These are phyloP conservation scores for Protomyces arabidopsidicola DNA, from an alignment of 1,139 yeast genomes.

Conservation along the genomic window DNA sequence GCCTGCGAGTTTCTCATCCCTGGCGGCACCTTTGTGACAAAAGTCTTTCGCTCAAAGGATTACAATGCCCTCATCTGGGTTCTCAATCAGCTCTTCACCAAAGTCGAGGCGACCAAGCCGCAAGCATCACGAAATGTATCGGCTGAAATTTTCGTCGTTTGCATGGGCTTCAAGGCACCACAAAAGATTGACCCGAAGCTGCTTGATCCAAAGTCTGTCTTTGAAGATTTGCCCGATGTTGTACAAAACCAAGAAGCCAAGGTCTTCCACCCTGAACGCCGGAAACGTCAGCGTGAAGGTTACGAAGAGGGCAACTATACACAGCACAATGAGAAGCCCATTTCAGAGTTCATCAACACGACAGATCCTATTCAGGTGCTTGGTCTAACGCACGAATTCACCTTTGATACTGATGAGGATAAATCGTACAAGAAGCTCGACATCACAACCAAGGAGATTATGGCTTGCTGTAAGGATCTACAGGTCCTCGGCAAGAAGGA, in stretches of 20 bases:
- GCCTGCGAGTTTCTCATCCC: conserved; percentile 90
- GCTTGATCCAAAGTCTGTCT: conserved; percentile 86
- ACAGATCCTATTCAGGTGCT: conserved; percentile 81
- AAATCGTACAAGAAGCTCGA: conserved; percentile 68
- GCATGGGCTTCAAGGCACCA: conserved; percentile 94
- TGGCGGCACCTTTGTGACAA: conserved; percentile 96
- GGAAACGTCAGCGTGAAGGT: conserved; percentile 88
- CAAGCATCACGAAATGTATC: conserved; percentile 95
- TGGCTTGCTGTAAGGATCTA: conserved; percentile 81
- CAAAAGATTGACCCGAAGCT: conserved; percentile 88
- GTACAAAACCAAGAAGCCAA: conserved; percentile 84
- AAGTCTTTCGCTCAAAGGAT: conserved; percentile 94
- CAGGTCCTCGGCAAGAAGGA: conserved; percentile 92
- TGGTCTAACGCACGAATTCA: conserved; percentile 60
- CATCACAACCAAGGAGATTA: conserved; percentile 68
- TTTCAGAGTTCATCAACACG: conserved; percentile 71
- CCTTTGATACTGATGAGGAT: conserved; percentile 31
- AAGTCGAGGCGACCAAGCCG: conserved; percentile 97
- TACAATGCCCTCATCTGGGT: conserved; percentile 97
- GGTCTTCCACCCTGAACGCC: conserved; percentile 88
- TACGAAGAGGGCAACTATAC: conserved; percentile 91
- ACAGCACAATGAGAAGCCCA: conserved; percentile 65
- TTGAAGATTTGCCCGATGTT: conserved; percentile 75
- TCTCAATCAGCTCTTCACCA: conserved; percentile 88
- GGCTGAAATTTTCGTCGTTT: conserved; percentile 96